Evolutionary conservation across 2,329 filamentous ascomycete genomes (phyloP), one percentile per base, ranked within the genome.

Genomic region (Clonostachys rosea): DNA sequence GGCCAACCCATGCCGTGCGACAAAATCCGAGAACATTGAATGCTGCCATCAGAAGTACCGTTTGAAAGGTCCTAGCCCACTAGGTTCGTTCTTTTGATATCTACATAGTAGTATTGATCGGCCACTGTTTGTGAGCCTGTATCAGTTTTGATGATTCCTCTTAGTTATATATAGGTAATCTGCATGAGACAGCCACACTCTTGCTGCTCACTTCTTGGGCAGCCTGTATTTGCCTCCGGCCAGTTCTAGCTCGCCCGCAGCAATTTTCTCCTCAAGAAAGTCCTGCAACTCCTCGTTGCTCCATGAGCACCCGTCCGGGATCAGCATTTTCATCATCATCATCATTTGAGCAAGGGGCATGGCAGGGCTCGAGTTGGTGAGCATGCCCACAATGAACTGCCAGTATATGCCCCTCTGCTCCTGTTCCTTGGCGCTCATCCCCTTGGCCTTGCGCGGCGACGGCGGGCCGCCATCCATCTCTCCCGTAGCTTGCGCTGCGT

Each of bases 301-400:
- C 78, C 90, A 96, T 1, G 89, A 82, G 61, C 96, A 96, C 3
- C 91, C 91, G 12, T 90, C 90, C 1, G 88, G 81, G 45, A 96
- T 83, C 49, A 92, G 79, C 78, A 97, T 92, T 68, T 89, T 90
- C 76, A 99, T 78, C 89, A 97, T 96, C 86, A 91, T 95, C 9
- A 84, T 78, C 54, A 99, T 95, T 62, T 91, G 81, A 47, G 76
- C 76, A 49, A 91, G 71, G 44, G 88, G 85, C 88, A 96, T 94
- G 30, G 86, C 68, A 16, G 78, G 82, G 16, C 86, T 86, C 56
- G 90, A 87, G 65, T 96, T 96, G 51, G 90, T 96, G 66, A 99
- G 71, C 94, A 99, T 97, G 45, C 89, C 90, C 48, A 91, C 75
- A 49, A 99, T 91, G 63, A 96, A 97, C 59, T 91, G 87, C 81